Evolutionary conservation across 345 rosid species (phyloP).

Genomic region (Reutealis trisperma): DNA sequence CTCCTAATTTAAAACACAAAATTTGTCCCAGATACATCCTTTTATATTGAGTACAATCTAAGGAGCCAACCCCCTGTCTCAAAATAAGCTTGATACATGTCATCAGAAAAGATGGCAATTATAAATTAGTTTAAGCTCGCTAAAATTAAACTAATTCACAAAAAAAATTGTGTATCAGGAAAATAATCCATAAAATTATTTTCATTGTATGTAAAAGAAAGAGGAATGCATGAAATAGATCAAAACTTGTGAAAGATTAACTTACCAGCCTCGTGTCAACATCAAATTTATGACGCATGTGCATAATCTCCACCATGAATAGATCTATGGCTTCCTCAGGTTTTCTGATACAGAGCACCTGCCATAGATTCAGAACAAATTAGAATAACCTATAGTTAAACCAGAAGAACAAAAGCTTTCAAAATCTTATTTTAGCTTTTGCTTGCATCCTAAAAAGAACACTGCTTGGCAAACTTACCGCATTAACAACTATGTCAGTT

Average conservation of each 20-base stretch:
- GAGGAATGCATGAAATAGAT: background rate
- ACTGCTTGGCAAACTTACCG: conserved; percentile 45
- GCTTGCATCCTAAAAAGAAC: background rate
- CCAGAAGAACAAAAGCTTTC: background rate
- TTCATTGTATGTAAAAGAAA: background rate
- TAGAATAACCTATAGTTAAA: background rate
- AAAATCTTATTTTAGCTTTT: background rate
- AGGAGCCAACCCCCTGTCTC: background rate
- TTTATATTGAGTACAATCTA: background rate
- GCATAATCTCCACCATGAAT: conserved; percentile 99
- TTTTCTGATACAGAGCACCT: conserved; percentile 89
- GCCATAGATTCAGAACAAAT: conserved; percentile 21
- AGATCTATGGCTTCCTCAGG: conserved; percentile 90
- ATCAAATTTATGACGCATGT: conserved; percentile 98
- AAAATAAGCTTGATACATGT: background rate
- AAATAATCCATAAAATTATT: background rate
- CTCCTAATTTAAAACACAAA: background rate
- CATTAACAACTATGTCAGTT: conserved; percentile 84
- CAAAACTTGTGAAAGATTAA: background rate
- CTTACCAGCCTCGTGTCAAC: conserved; percentile 90
- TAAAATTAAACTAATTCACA: background rate
- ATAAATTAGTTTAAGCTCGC: background rate
- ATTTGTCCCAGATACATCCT: background rate
- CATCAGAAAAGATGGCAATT: background rate
- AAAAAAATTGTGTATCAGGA: background rate